A percentile compares a stretch with the other conserved stretches of the same genome.
phyloP scores from a whole-genome alignment of 2,329 filamentous ascomycete genomes.

The Leptodontidium sp. region DNA sequence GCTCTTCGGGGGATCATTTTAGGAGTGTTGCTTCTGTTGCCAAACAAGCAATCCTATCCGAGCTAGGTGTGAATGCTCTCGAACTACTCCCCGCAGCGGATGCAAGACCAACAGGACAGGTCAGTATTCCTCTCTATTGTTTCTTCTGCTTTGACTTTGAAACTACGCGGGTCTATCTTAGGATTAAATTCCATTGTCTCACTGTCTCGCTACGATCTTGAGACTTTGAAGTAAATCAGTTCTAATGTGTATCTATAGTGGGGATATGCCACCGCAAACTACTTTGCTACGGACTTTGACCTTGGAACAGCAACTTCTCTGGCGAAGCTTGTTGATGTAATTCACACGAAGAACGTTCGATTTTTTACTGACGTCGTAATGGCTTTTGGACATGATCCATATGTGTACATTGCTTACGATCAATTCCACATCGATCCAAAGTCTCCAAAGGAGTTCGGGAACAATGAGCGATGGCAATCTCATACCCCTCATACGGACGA shows the following conservation, averaged over 20 bases:
- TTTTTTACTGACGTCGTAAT: constrained; percentile 37
- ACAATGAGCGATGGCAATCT: constrained; percentile 30
- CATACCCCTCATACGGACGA: constrained; percentile 21
- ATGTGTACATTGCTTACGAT: constrained; percentile 32
- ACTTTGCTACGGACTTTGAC: constrained; percentile 34
- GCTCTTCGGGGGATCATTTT: constrained; percentile 24
- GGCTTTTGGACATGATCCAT: constrained; percentile 35
- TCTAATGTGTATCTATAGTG: constrained; percentile 10
- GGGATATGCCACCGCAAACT: constrained; percentile 37
- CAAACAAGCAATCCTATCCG: constrained; percentile 26
- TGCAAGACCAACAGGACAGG: constrained; percentile 28
- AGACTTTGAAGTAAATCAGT: no score
- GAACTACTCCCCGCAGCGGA: constrained; percentile 36
- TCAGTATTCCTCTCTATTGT: no score
- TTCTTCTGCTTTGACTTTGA: no score
- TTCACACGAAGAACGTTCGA: constrained; percentile 28
- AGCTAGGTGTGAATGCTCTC: constrained; percentile 32
- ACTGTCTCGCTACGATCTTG: no score
- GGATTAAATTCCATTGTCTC: no score
- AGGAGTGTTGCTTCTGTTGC: constrained; percentile 16
- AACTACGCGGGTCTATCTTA: no score
- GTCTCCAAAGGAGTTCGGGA: constrained; percentile 14
- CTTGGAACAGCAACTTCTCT: constrained; percentile 29
- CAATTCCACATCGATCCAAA: constrained; percentile 32
- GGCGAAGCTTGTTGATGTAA: constrained; percentile 29